Base-by-base conservation (phyloP, 169 alveolate genomes). In the Plasmodium yoelii region DNA sequence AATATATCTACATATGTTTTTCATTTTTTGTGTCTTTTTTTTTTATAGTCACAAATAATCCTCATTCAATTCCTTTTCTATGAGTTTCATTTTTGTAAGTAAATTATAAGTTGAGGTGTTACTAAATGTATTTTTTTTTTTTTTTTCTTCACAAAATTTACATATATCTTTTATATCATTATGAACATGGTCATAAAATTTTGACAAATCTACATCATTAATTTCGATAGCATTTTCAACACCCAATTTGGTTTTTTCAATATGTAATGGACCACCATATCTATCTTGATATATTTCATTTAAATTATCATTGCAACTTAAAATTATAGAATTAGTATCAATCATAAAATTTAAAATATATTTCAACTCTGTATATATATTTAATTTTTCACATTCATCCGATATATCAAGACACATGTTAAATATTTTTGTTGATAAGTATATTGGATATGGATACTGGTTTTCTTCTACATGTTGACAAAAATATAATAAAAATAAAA, bases 201-300 rank as follows among this genome's bases (percentile, higher is more conserved):
- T 55, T 9, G 42, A 10, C 8, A 53, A 15, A 53, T 80, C 63
- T 24, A 80, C 90, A 69, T 80, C 80, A 51, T 67, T 65, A 51
- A 80, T 80, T 51, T 67, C 59, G 49, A 51, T 46, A 39, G 64
- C 13, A 67, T 80, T 80, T 67, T 80, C 90, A 19, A 80, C 82
- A 5, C 44, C 73, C 24, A 80, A 13, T 80, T 80, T 80, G 12
- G 61, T 46, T 34, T 80, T 80, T 44, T 80, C 90, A 28, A 67
- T 64, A 59, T 64, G 55, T 9, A 80, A 49, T 42, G 90, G 90
- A 56, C 69, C 80, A 59, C 90, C 90, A 80, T 80, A 80, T 59
- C 90, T 65, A 49, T 80, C 90, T 46, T 80, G 90, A 46, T 51
- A 80, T 18, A 55, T 69, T 28, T 70, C 90, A 22, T 39, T 46